phyloP scores from a whole-genome alignment of 331 rosid genomes.

The Rhamnella rubrinervis region DNA sequence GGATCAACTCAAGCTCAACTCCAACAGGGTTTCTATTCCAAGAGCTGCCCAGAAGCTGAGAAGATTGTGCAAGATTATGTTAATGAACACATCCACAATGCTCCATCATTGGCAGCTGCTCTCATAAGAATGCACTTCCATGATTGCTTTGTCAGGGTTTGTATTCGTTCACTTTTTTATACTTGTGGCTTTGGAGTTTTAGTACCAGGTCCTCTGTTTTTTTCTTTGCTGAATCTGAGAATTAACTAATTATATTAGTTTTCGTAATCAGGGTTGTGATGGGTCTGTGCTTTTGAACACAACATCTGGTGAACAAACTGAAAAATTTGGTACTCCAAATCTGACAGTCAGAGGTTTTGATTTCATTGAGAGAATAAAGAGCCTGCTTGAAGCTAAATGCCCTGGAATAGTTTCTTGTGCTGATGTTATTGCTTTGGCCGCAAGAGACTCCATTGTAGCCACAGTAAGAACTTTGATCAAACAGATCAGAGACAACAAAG shows the following conservation, averaged over 20 bases:
- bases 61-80: constrained; percentile 53
- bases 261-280: constrained; percentile 74
- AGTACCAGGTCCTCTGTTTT: neutral
- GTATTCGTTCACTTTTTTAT: neutral
- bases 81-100: constrained; percentile 56
- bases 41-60: constrained; percentile 80
- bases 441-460: constrained; percentile 79
- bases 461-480: constrained; percentile 45
- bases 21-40: constrained; percentile 51
- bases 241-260: too few relatives aligned
- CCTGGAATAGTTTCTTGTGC: constrained; percentile 90
- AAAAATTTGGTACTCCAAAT: constrained; percentile 60
- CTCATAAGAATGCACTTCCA: constrained; percentile 86
- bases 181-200: too few relatives aligned
- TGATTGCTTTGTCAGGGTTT: constrained; percentile 83
- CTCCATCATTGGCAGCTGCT: constrained; percentile 80
- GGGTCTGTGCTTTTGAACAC: constrained; percentile 78
- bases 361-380: constrained; percentile 72
- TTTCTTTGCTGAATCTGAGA: neutral
- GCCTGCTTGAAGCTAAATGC: constrained; percentile 76
- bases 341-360: constrained; percentile 70
- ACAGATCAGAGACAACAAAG: neutral
- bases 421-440: constrained; percentile 59
- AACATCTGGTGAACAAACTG: constrained; percentile 59
- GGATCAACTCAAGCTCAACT: constrained; percentile 60